Percentiles rank a stretch among this genome's conserved stretches.
Evolutionary conservation across 768 basidiomycete genomes (phyloP).

Genomic region (Tulasnella sp.): DNA sequence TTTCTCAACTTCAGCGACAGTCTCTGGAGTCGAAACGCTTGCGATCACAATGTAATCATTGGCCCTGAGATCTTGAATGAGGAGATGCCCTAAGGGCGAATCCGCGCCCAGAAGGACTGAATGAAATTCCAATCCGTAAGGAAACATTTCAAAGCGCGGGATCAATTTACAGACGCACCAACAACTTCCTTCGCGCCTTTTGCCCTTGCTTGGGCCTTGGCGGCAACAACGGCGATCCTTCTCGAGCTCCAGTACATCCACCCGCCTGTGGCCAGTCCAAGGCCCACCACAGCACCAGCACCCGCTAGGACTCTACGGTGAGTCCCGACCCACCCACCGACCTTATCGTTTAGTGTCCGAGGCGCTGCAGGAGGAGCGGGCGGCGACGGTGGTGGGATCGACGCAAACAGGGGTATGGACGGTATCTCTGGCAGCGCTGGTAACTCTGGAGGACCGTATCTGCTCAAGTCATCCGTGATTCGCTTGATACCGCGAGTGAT

Average conservation of each 20-base stretch:
- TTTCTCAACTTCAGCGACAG: conserved; percentile 51
- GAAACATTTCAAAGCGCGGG: neutral
- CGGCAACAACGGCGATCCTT: conserved; percentile 18
- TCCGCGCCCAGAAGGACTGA: conserved; percentile 77
- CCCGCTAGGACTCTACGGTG: conserved; percentile 47
- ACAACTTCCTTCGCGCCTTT: conserved; percentile 23
- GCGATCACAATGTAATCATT: conserved; percentile 75
- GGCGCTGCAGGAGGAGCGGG: conserved; percentile 26
- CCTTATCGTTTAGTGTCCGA: conserved; percentile 24
- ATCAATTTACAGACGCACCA: conserved; percentile 16
- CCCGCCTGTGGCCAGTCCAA: conserved; percentile 49
- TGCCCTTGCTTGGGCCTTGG: neutral
- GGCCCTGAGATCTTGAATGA: conserved; percentile 62
- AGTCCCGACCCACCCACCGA: conserved; percentile 39
- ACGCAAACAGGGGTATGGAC: conserved; percentile 44
- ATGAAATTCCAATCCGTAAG: neutral
- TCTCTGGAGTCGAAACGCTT: conserved; percentile 59
- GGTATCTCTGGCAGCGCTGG: conserved; percentile 38
- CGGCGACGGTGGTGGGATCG: conserved; percentile 50
- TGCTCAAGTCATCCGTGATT: conserved; percentile 67
- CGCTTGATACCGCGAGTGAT: conserved; percentile 33
- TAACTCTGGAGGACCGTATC: conserved; percentile 55
- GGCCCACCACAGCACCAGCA: conserved; percentile 24
- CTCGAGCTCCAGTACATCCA: conserved; percentile 40
- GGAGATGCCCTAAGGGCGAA: conserved; percentile 46